A percentile compares a stretch with the other conserved stretches of the same genome.
Evolutionary conservation across 2,329 filamentous ascomycete genomes (phyloP).

Genomic region (Juglanconis sp.): DNA sequence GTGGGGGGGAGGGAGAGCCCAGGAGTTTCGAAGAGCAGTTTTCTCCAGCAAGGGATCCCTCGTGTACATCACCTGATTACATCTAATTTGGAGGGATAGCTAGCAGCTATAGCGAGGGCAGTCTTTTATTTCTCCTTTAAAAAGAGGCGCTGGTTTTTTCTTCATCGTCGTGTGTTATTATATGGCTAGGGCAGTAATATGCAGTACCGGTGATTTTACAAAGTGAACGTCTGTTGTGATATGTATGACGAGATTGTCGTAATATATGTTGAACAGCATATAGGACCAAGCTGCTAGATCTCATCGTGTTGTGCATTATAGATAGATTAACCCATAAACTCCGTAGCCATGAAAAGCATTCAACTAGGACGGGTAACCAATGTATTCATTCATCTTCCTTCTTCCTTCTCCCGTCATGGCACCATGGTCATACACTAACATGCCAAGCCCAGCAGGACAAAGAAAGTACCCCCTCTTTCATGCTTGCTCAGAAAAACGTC

Average conservation of each 20-base stretch:
- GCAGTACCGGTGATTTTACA: not conserved
- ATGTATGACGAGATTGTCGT: not conserved
- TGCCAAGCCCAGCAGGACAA: not conserved
- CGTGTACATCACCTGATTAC: slow-evolving; percentile 4
- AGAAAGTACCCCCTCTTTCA: not conserved
- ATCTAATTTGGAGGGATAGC: slow-evolving; percentile 16
- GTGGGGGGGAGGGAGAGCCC: not conserved
- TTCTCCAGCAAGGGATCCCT: not conserved
- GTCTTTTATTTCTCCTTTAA: not conserved
- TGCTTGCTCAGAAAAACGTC: not conserved
- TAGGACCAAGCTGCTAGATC: not conserved
- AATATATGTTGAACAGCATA: not conserved
- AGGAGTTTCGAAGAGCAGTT: not conserved
- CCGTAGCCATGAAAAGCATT: not conserved
- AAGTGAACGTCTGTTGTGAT: not conserved
- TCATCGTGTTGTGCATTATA: not conserved
- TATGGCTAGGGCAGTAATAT: not conserved
- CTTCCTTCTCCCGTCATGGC: not conserved
- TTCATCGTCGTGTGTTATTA: not conserved
- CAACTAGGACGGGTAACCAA: not conserved
- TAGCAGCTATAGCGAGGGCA: slow-evolving; percentile 9
- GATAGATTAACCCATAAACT: not conserved
- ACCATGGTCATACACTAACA: not conserved
- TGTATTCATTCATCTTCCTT: not conserved
- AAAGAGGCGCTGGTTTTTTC: not conserved